Conservation (phyloP, 106 monocot species). For the Acorus gramineus region DNA sequence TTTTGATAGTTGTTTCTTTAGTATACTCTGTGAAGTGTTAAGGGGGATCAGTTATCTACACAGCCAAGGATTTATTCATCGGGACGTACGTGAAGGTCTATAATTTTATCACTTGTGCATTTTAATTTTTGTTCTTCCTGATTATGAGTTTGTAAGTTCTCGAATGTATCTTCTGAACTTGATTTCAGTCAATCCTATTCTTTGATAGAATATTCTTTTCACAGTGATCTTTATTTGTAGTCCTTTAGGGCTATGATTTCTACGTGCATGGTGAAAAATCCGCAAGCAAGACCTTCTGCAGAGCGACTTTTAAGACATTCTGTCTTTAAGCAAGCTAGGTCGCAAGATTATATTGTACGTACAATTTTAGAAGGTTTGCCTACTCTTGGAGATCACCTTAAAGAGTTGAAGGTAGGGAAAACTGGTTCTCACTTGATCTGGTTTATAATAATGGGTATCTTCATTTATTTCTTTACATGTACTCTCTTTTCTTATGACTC, state of each 20-base stretch:
- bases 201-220: neutral
- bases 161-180: conserved; percentile 38
- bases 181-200: neutral
- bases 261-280: conserved; percentile 90
- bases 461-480: neutral
- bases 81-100: conserved; percentile 61
- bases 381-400: conserved; percentile 61
- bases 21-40: conserved; percentile 29
- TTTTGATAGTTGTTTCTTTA: neutral
- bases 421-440: neutral
- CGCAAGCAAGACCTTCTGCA: conserved; percentile 72
- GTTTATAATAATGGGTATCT: conserved; percentile 2
- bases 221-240: conserved; percentile 17
- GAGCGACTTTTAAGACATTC: conserved; percentile 69
- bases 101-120: neutral
- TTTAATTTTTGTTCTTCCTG: neutral
- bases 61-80: conserved; percentile 40
- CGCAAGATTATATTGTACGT: conserved; percentile 55
- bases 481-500: neutral
- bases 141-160: conserved; percentile 1
- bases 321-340: conserved; percentile 87
- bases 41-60: conserved; percentile 47
- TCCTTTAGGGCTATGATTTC: conserved; percentile 80
- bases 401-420: conserved; percentile 54
- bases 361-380: conserved; percentile 75